A percentile compares a stretch with the other conserved stretches of the same genome.
Conservation (phyloP, 2,329 filamentous ascomycete species). For the Chaetomium globosum region DNA sequence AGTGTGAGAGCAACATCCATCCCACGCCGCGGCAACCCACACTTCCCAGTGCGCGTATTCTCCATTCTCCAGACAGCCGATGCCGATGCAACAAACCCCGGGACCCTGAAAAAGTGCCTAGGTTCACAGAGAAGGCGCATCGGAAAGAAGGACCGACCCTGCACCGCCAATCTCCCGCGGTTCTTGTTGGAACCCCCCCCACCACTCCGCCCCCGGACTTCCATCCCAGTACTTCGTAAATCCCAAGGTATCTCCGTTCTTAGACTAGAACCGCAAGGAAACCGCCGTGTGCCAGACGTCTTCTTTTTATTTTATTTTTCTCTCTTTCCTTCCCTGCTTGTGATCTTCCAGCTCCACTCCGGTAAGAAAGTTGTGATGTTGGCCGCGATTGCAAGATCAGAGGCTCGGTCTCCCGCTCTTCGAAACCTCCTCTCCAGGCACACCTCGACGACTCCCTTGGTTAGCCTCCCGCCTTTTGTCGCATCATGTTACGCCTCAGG, state of each 20-base stretch:
- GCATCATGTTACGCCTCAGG: neutral
- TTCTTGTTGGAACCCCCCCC: constrained; percentile 10
- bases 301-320: constrained; percentile 7
- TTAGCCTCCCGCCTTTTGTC: constrained; percentile 30
- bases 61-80: constrained; percentile 1
- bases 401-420: constrained; percentile 43
- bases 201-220: constrained; percentile 5
- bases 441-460: constrained; percentile 36
- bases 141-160: constrained; percentile 27
- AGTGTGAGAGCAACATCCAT: neutral
- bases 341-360: constrained; percentile 19
- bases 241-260: constrained; percentile 6
- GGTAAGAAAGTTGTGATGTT: constrained; percentile 42
- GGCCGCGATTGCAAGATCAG: constrained; percentile 43
- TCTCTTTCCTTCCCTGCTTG: constrained; percentile 12
- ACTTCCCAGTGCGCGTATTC: neutral
- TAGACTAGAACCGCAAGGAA: constrained; percentile 3
- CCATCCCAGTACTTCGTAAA: constrained; percentile 14
- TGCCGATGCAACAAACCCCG: constrained; percentile 15
- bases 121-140: constrained; percentile 25
- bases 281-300: neutral
- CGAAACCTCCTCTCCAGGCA: constrained; percentile 37
- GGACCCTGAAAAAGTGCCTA: constrained; percentile 31
- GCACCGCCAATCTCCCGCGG: constrained; percentile 29
- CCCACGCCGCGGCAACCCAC: constrained; percentile 4